Evolutionary conservation across 2,329 filamentous ascomycete genomes (phyloP), one percentile per base, ranked within the genome.

Genomic region (Monosporascus sp.): DNA sequence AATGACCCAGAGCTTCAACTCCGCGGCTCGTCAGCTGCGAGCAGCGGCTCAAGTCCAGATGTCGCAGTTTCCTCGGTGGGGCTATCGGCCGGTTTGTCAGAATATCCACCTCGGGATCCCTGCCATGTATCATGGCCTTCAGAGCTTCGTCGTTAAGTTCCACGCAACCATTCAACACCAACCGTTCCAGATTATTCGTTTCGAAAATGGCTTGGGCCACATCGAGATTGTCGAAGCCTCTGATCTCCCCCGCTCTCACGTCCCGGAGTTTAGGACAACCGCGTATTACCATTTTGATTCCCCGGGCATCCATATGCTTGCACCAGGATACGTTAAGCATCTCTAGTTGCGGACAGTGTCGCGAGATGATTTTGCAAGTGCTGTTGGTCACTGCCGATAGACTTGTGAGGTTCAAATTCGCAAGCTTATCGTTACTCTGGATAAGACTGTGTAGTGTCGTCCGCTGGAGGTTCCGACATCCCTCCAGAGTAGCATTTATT

Each of bases 241-340:
- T 79, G 25, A 96, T 81, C 69, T 96, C 91, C 47, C 89, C 87
- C 9, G 88, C 90, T 54, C 90, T 82, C 31, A 99, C 75, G 62
- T 97, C 92, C 51, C 77, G 87, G 51, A 99, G 73, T 50, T 78
- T 84, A 0, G 79, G 76, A 64, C 94, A 97, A 2, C 80, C 80
- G 55, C 87, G 77, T 1, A 97, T 74, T 2, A 99, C 80, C 49
- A 81, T 80, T 58, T 79, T 83, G 51, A 97, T 74, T 5, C 91
- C 92, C 14, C 81, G 76, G 8, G 89, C 87, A 64, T 94, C 87
- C 65, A 97, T 84, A 55, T 90, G 87, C 59, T 85, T 85, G 73
- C 94, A 99, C 90, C 93, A 97, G 0, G 91, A 96, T 20, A 97
- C 82, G 63, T 97, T 95, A 59, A 97, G 79, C 52, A 82, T 79